Evolutionary conservation across 805 yeast species (phyloP), one percentile per base, ranked within the genome.

Genomic region (Schwanniomyces yamadae): DNA sequence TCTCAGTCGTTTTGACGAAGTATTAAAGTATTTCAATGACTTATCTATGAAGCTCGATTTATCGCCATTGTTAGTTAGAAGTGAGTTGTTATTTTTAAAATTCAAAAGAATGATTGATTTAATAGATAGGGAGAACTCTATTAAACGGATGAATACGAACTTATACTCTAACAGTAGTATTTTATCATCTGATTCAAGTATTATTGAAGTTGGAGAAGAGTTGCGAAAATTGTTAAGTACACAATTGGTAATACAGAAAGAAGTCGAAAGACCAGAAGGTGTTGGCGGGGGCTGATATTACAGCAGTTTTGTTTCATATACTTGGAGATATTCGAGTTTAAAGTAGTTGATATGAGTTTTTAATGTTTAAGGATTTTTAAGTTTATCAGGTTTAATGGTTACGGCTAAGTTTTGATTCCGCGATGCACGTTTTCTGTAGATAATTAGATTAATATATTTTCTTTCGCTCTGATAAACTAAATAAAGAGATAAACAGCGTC

Each of bases 11-110:
- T 91, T 93, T 62, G 98, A 93, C 55, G 96, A 91, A 56, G 90
- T 93, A 17, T 73, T 93, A 52, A 88, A 85, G 63, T 93, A 84
- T 56, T 84, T 91, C 78, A 93, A 93, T 61, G 97, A 91, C 50
- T 71, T 93, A 40, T 80, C 87, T 33, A 83, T 83, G 69, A 74
- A 80, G 2, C 68, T 88, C 66, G 80, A 86, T 39, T 64, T 89
- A 48, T 78, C 84, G 31, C 95, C 86, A 46, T 64, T 89, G 28
- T 69, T 91, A 34, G 78, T 85, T n/a, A 71, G 96, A 27, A 82
- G 95, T 4, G 98, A 93, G 54, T 68, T 87, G 20, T 65, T 91
- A 23, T 93, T 89, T 53, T 69, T 86, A 45, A 77, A 84, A 45
- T 93, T 89, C 58, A 75, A 79, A 50, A 80, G 87, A 42, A 82